Evolutionary conservation across 83 land plant genomes (phyloP).

Genomic region (Picea abies): DNA sequence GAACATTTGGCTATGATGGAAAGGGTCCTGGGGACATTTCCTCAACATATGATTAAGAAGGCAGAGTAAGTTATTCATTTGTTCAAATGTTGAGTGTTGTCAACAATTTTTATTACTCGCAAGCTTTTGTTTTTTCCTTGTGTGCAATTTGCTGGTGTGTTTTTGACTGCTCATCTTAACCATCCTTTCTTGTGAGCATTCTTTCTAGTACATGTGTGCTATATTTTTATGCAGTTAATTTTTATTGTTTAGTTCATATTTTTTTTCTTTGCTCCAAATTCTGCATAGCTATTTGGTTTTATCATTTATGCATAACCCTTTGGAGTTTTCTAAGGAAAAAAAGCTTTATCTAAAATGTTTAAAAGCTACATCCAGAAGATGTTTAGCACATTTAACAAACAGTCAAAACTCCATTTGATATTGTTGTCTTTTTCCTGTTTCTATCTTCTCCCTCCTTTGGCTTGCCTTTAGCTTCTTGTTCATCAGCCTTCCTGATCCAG

Average conservation of each 20-base stretch:
- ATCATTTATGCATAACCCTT: no score
- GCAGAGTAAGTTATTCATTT: constrained; percentile 57
- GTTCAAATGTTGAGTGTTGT: not conserved
- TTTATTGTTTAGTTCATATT: not conserved
- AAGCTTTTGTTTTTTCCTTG: not conserved
- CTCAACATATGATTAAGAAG: constrained; percentile 73
- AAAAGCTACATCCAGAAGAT: not conserved
- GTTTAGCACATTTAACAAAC: not conserved
- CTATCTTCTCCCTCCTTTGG: no score
- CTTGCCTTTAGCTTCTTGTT: no score
- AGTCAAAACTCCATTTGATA: not conserved
- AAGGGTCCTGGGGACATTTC: constrained; percentile 83
- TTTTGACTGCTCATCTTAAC: not conserved
- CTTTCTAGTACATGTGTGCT: not conserved
- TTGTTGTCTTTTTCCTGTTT: not conserved
- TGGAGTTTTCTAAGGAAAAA: no score
- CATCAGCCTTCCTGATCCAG: no score
- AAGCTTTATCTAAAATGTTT: not conserved
- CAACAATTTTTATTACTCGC: constrained; percentile 2
- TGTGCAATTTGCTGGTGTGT: not conserved
- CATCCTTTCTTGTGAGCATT: not conserved
- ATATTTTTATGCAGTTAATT: not conserved
- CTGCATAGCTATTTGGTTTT: not conserved
- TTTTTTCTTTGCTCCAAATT: not conserved
- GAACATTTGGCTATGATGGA: constrained; percentile 99